phyloP scores from a whole-genome alignment of 371 early-diverging fungal genomes.

The Saksenaea oblongispora region DNA sequence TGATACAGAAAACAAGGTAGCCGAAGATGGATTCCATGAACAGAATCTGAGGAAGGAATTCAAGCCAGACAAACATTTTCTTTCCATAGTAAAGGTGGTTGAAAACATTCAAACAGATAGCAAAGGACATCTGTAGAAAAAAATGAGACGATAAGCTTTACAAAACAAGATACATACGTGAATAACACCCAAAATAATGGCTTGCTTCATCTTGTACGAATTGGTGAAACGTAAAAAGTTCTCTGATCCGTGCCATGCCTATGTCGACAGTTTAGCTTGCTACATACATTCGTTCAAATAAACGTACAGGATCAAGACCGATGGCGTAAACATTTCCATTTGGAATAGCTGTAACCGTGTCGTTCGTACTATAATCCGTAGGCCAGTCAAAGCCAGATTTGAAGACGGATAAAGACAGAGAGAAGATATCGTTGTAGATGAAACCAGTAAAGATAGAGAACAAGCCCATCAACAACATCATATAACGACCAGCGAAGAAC shows the following conservation, averaged over 20 bases:
- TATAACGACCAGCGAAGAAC: slow-evolving; percentile 96
- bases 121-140: slow-evolving; percentile 85
- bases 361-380: slow-evolving; percentile 41
- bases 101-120: slow-evolving; percentile 87
- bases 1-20: slow-evolving; percentile 91
- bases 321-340: slow-evolving; percentile 63
- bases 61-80: slow-evolving; percentile 79
- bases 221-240: slow-evolving; percentile 95
- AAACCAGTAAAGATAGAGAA: slow-evolving; percentile 98
- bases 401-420: slow-evolving; percentile 78
- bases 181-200: slow-evolving; percentile 96
- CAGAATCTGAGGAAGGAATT: slow-evolving; percentile 94
- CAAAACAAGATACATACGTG: slow-evolving; percentile 63
- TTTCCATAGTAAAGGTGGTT: slow-evolving; percentile 92
- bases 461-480: slow-evolving; percentile 95
- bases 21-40: slow-evolving; percentile 96
- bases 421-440: slow-evolving; percentile 98
- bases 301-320: slow-evolving; percentile 79
- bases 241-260: slow-evolving; percentile 95
- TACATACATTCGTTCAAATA: background rate
- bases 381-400: slow-evolving; percentile 78
- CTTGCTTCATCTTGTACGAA: slow-evolving; percentile 99
- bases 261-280: slow-evolving; percentile 6
- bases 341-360: slow-evolving; percentile 44
- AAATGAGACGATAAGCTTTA: background rate